Evolutionary conservation across 2,329 filamentous ascomycete species (phyloP).

Genomic region (Exophiala sp.): DNA sequence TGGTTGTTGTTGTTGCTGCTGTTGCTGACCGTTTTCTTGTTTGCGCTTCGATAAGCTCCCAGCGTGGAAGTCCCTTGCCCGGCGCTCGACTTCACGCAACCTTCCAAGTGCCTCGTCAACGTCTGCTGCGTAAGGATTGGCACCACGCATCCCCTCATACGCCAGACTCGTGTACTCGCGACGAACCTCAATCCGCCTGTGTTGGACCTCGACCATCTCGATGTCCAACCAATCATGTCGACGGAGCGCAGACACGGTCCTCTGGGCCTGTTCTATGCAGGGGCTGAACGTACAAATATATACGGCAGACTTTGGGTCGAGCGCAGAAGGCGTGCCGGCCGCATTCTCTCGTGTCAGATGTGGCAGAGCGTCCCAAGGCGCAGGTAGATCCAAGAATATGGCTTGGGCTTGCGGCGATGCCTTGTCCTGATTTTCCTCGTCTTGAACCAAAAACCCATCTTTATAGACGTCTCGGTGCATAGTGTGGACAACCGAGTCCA

Average conservation of each 20-base stretch:
- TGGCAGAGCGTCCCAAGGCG: slow-evolving; percentile 46
- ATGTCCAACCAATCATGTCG: slow-evolving; percentile 84
- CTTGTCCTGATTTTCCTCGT: slow-evolving; percentile 24
- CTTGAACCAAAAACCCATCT: slow-evolving; percentile 41
- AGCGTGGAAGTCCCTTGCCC: slow-evolving; percentile 59
- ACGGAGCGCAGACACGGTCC: slow-evolving; percentile 74
- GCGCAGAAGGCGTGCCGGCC: slow-evolving; percentile 41
- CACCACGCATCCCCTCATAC: slow-evolving; percentile 59
- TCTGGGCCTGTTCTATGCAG: slow-evolving; percentile 91
- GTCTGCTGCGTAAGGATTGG: slow-evolving; percentile 62
- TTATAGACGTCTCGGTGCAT: slow-evolving; percentile 47
- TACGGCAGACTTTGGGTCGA: slow-evolving; percentile 66
- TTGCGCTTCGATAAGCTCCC: slow-evolving; percentile 28
- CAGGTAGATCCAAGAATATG: slow-evolving; percentile 47
- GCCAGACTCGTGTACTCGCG: slow-evolving; percentile 73
- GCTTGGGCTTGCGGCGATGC: slow-evolving; percentile 42
- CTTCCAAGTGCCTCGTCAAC: slow-evolving; percentile 73
- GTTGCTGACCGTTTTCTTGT: slow-evolving; percentile 22
- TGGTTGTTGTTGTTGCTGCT: slow-evolving; percentile 21
- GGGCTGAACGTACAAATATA: slow-evolving; percentile 93
- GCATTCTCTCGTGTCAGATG: slow-evolving; percentile 39
- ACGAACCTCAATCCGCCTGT: slow-evolving; percentile 72
- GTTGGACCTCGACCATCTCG: slow-evolving; percentile 82
- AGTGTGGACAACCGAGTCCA: slow-evolving; percentile 41
- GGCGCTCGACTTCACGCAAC: slow-evolving; percentile 66